These are phyloP conservation scores for Boletales sp. DNA, from an alignment of 768 basidiomycete genomes.

Conservation along the genomic window DNA sequence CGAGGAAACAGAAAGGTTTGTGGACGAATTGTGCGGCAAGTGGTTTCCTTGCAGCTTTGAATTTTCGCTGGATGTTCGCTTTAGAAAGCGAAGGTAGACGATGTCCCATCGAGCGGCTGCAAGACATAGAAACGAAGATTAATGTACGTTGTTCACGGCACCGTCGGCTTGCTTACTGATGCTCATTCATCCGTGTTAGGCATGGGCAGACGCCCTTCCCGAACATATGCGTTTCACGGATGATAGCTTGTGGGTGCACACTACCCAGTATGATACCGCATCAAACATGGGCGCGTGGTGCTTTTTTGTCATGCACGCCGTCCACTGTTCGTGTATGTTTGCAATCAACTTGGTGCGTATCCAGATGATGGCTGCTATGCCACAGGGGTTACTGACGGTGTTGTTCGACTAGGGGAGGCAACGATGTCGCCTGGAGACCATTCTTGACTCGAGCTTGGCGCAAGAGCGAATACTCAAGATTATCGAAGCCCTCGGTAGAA, in stretches of 20 bases:
- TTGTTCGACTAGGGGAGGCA: constrained; percentile 25
- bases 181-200: constrained; percentile 32
- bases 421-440: constrained; percentile 27
- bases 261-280: constrained; percentile 75
- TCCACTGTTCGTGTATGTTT: constrained; percentile 65
- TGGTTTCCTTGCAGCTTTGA: constrained; percentile 1
- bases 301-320: constrained; percentile 70
- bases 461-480: constrained; percentile 39
- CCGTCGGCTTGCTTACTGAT: constrained; percentile 4
- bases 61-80: constrained; percentile 22
- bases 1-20: constrained; percentile 52
- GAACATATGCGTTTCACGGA: constrained; percentile 69
- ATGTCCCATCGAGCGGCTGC: constrained; percentile 32
- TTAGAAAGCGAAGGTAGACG: constrained; percentile 25
- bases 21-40: constrained; percentile 51
- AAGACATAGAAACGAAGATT: constrained; percentile 46
- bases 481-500: constrained; percentile 36
- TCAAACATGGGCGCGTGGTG: constrained; percentile 81
- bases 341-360: constrained; percentile 59
- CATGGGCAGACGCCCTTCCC: constrained; percentile 67
- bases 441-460: constrained; percentile 30
- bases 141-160: constrained; percentile 15
- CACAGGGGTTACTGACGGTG: neutral
- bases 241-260: constrained; percentile 63
- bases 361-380: neutral